phyloP scores from a whole-genome alignment of 768 basidiomycete genomes.

The Lentinula guzmanii region DNA sequence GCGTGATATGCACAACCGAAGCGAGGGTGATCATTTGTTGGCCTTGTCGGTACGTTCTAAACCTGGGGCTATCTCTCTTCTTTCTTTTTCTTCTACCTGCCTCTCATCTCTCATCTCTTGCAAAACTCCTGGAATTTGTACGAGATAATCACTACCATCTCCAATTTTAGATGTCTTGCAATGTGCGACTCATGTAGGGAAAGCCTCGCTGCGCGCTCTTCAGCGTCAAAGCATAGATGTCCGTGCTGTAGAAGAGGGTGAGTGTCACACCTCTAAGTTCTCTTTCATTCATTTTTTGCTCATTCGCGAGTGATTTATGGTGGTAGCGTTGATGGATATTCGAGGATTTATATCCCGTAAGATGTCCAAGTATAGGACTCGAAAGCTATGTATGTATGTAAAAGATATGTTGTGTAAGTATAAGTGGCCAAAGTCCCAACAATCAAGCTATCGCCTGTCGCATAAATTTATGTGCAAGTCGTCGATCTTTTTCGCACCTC shows the following conservation, averaged over 20 bases:
- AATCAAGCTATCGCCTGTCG: no score
- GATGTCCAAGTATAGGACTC: neutral
- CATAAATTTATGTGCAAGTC: no score
- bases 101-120: no score
- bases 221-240: constrained; percentile 55
- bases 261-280: constrained; percentile 13
- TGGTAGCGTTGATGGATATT: constrained; percentile 42
- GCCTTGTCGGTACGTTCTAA: constrained; percentile 63
- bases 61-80: neutral
- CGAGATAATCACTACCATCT: neutral
- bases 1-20: constrained; percentile 71
- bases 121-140: neutral
- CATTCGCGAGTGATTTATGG: neutral
- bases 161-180: constrained; percentile 38
- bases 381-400: no score
- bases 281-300: neutral
- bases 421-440: no score
- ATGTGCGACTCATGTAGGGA: constrained; percentile 65
- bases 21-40: constrained; percentile 72
- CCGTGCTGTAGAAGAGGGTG: constrained; percentile 59
- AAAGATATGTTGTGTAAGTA: no score
- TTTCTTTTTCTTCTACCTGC: neutral
- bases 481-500: no score
- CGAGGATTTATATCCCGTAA: constrained; percentile 41
- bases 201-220: constrained; percentile 47